Evolutionary conservation across 2,329 filamentous ascomycete genomes (phyloP), one percentile per base, ranked within the genome.

Genomic region (Xylariaceae sp.): DNA sequence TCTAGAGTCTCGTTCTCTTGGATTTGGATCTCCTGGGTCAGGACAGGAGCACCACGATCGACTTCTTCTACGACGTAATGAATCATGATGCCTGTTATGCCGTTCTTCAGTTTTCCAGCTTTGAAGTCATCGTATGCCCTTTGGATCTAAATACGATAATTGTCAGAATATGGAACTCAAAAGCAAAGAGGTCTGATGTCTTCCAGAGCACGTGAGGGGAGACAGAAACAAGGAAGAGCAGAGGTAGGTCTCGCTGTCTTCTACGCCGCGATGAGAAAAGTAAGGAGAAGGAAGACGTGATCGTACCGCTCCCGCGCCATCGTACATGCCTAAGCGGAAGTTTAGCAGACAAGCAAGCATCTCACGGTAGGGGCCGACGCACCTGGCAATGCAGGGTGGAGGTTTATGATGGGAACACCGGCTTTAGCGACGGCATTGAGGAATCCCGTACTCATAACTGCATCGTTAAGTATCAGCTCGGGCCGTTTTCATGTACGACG

Each of bases 391-490:
- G 60, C 61, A 8, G 53, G 91, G 70, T 96, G 91, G 47, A 96
- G 74, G 71, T 96, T 96, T 68, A 96, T 92, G 50, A 93, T 85
- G 23, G 80, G 82, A 41, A 93, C 78, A 0, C 81, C 81, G 0
- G 79, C 83, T 10, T 73, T 76, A 39, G 83, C 80, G 6, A 96
- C 71, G 1, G 90, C 89, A 7, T 82, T 79, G 52, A 96, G 77
- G 71, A 95, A 94, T 1, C 79, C 76, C 2, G 59, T 49, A 44
- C 62, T 64, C 60, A 63, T 61, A 6, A 62, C 62, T 62, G 50
- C 51, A n/a, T 11, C 18, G 18, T 30, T 23, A 3, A 34, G 11
- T 45, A 48, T 64, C 48, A 61, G 61, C 50, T n/a, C 35, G 11
- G 6, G 8, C 15, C 30, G n/a, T 2, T 39, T 30, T 44, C 18